These are phyloP conservation scores for Pyrenophora tritici-repentis DNA, from an alignment of 2,329 filamentous ascomycete genomes.

Conservation along the genomic window DNA sequence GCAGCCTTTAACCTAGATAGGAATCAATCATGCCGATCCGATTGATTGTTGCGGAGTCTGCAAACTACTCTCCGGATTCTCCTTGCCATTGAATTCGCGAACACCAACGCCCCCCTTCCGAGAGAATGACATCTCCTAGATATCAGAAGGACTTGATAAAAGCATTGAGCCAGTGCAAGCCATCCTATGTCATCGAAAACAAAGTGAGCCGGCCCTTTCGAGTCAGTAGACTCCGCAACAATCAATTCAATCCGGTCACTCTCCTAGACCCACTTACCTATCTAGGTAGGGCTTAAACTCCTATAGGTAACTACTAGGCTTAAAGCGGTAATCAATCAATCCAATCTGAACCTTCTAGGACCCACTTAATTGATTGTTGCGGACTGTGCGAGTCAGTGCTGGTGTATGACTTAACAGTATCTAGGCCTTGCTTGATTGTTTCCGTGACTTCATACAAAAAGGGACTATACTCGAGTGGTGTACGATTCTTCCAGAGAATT, in stretches of 20 bases:
- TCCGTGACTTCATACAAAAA: not conserved
- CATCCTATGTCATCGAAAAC: not conserved
- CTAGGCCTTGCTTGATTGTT: not conserved
- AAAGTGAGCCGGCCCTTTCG: not conserved
- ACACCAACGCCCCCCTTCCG: not conserved
- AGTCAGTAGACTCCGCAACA: no score
- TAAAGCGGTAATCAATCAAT: no score
- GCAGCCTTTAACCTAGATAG: no score
- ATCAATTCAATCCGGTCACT: no score
- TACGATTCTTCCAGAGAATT: not conserved
- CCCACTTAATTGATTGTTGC: no score
- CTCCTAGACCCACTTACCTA: no score
- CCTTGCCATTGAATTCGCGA: not conserved
- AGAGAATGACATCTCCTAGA: not conserved
- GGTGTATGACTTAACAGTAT: not conserved
- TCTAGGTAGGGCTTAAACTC: no score
- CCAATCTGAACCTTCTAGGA: no score
- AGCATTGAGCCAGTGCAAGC: not conserved
- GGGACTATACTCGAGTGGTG: not conserved
- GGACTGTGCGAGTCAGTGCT: not conserved
- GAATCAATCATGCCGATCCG: no score
- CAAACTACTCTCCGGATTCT: conserved; percentile 1
- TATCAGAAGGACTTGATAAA: not conserved
- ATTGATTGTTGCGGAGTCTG: no score
- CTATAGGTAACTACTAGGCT: no score